phyloP scores from a whole-genome alignment of 1,139 yeast genomes.

The Yamadazyma friedrichii region DNA sequence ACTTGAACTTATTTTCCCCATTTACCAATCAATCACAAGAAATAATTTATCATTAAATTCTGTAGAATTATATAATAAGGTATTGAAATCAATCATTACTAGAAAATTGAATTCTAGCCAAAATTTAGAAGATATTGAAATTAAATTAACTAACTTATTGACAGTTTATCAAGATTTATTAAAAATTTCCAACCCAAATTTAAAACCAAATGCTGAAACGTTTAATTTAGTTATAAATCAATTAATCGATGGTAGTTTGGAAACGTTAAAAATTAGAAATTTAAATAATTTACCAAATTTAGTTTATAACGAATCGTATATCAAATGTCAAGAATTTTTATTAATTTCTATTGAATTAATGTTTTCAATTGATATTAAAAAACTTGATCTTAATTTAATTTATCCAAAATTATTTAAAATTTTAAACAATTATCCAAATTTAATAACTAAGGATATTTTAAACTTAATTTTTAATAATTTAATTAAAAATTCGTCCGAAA shows the following conservation, averaged over 20 bases:
- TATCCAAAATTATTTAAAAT: slow-evolving; percentile 28
- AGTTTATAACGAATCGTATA: slow-evolving; percentile 24
- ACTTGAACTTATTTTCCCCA: slow-evolving; percentile 37
- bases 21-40: slow-evolving; percentile 43
- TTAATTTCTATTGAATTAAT: slow-evolving; percentile 64
- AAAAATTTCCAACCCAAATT: slow-evolving; percentile 9
- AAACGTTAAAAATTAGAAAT: slow-evolving; percentile 14
- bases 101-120: slow-evolving; percentile 29
- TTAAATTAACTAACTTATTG: slow-evolving; percentile 53
- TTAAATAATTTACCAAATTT: slow-evolving; percentile 14
- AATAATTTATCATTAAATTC: slow-evolving; percentile 33
- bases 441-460: slow-evolving; percentile 23
- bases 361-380: slow-evolving; percentile 36
- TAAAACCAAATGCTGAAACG: slow-evolving; percentile 56
- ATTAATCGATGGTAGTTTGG: slow-evolving; percentile 50
- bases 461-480: slow-evolving; percentile 17
- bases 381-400: slow-evolving; percentile 26
- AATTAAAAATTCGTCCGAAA: slow-evolving; percentile 9
- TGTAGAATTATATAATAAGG: slow-evolving; percentile 35
- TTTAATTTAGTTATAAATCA: slow-evolving; percentile 52
- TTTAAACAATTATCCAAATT: slow-evolving; percentile 28
- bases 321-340: slow-evolving; percentile 60
- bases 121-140: slow-evolving; percentile 30
- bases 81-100: slow-evolving; percentile 31
- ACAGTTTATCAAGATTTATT: slow-evolving; percentile 69